phyloP scores from a whole-genome alignment of 176 grass and related monocot species.

The Chloris gayana region DNA sequence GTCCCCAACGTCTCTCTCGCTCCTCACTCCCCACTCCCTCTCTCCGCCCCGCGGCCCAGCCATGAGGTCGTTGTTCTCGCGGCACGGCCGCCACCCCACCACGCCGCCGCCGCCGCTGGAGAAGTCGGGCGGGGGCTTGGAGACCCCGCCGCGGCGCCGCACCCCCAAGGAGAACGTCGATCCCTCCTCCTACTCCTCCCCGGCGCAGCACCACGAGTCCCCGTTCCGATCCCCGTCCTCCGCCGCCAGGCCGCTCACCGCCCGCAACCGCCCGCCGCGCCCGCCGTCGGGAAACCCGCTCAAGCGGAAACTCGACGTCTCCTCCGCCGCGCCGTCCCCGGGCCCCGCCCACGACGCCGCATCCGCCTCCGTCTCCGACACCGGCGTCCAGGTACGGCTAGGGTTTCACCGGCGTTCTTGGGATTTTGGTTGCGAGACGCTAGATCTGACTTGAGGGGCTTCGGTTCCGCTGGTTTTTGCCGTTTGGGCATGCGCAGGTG shows the following conservation, averaged over 20 bases:
- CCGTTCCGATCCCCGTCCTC: constrained; percentile 55
- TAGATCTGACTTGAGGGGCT: constrained; percentile 38
- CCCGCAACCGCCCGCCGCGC: constrained; percentile 57
- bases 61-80: constrained; percentile 69
- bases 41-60: constrained; percentile 7
- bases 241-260: constrained; percentile 37
- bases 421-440: not conserved
- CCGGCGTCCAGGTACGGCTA: constrained; percentile 57
- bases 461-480: constrained; percentile 5
- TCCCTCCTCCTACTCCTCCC: constrained; percentile 34
- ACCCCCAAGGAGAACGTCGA: constrained; percentile 54
- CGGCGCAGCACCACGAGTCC: constrained; percentile 44
- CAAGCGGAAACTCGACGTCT: constrained; percentile 69
- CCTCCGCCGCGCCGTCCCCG: constrained; percentile 39
- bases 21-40: not conserved
- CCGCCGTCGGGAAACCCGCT: constrained; percentile 56
- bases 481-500: constrained; percentile 51
- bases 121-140: constrained; percentile 35
- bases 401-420: not conserved
- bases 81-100: constrained; percentile 46
- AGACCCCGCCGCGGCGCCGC: constrained; percentile 48
- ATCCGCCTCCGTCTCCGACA: constrained; percentile 47
- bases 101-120: constrained; percentile 46
- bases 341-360: constrained; percentile 19
- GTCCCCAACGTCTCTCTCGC: constrained; percentile 18